phyloP scores from a whole-genome alignment of 345 rosid species.

The Syzygium aromaticum region DNA sequence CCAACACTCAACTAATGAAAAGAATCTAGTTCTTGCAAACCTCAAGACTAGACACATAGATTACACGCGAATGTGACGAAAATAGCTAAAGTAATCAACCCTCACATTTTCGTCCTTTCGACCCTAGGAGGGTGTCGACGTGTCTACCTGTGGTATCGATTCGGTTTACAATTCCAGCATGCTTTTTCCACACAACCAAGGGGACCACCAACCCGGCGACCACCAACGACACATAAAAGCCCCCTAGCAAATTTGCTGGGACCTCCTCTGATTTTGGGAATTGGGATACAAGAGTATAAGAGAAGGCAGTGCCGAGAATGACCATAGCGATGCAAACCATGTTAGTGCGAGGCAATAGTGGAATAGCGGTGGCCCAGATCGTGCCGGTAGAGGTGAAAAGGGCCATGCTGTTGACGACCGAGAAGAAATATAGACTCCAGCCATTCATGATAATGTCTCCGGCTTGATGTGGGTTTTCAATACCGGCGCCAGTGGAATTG shows the following conservation, averaged over 20 bases:
- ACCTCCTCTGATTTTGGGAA: neutral
- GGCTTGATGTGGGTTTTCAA: neutral
- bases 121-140: neutral
- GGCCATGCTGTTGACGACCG: neutral
- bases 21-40: neutral
- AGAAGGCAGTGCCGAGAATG: neutral
- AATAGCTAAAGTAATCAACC: neutral
- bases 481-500: accelerated
- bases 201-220: neutral
- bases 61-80: neutral
- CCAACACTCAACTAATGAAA: neutral
- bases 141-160: neutral
- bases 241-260: neutral
- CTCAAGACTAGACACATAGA: neutral
- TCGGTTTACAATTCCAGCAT: accelerated
- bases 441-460: neutral
- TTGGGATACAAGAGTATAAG: neutral
- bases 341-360: neutral
- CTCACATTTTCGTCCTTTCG: accelerated
- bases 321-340: neutral
- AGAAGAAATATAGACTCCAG: neutral
- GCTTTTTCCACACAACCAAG: neutral
- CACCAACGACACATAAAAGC: neutral
- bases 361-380: neutral
- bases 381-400: neutral